Conservation (phyloP, 345 rosid genomes). For the Aegle marmelos region DNA sequence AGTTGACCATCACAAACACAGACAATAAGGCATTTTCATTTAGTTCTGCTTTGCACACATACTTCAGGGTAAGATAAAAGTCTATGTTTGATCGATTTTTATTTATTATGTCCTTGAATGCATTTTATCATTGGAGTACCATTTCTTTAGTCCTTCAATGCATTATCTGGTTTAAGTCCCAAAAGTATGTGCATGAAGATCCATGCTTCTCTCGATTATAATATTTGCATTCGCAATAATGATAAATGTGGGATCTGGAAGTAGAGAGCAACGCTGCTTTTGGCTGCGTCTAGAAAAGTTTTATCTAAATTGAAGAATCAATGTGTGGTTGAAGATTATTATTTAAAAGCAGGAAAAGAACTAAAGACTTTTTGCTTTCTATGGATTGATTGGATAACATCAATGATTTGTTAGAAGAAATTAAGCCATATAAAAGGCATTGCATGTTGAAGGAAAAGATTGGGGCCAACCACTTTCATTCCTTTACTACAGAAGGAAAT, state of each 20-base stretch:
- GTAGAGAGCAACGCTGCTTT: neutral
- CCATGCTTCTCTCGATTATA: neutral
- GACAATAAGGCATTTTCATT: conserved; percentile 82
- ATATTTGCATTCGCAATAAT: neutral
- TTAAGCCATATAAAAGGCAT: neutral
- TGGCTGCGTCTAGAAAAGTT: neutral
- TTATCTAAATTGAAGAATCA: neutral
- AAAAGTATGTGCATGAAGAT: conserved; percentile 1
- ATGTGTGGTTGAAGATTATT: neutral
- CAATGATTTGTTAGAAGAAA: neutral
- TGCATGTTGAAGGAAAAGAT: neutral
- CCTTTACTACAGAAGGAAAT: neutral
- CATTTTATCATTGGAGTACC: neutral
- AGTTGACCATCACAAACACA: conserved; percentile 64
- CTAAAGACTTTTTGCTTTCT: conserved; percentile 1
- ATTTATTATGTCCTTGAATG: neutral
- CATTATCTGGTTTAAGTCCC: conserved; percentile 11
- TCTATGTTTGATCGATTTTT: neutral
- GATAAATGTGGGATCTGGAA: neutral
- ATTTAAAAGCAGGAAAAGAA: neutral
- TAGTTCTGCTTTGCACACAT: conserved; percentile 78
- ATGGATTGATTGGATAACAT: neutral
- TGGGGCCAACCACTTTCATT: neutral
- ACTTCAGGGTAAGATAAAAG: conserved; percentile 56
- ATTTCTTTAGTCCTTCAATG: too few relatives aligned